Evolutionary conservation across 305 asterid species (phyloP), one percentile per base, ranked within the genome.

Genomic region (Ajuga reptans): DNA sequence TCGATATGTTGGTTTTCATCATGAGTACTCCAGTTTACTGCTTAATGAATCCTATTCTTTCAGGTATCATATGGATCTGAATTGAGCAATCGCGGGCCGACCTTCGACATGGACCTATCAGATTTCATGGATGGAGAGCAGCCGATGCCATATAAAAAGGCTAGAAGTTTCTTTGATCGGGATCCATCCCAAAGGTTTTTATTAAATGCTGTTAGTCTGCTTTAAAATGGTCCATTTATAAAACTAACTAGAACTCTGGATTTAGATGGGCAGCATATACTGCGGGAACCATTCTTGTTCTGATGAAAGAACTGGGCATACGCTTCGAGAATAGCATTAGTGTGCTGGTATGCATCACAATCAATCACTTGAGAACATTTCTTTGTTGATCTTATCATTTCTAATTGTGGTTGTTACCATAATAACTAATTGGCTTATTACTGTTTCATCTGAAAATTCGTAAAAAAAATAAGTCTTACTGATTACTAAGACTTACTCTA

Each of bases 41-140:
- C 16, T 33, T 69, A 45, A 18, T 29, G 6, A 29, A 63, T 42
- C 34, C 0, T 75, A n/a, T 68, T 69, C 54, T 69, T 59, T 73
- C 74, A 94, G 99, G 99, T 94, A 72, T 94, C 99, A 31, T 94
- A 85, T 75, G 98, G 99, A 66, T 89, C 99, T 71, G 99, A 94
- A 68, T 71, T 94, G 74, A 94, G 99, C 85, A 94, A 94, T 59
- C 97, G 99, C 31, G 96, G 99, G 66, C 99, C 99, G 36, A 94
- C 99, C 29, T 94, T 94, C 80, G 99, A 94, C 77, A 94, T 94
- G 99, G 92, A 94, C 76, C 66, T 94, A 52, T 91, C 95, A 2
- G 99, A 94, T 80, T 91, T 94, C 81, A 72, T 89, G 85, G 99
- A 91, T 56, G 96, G 92, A 42, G 93, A 83, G 9, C 76, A 84